Base-by-base conservation (phyloP, 208 protist genomes). In the Borovskyia barvae region DNA sequence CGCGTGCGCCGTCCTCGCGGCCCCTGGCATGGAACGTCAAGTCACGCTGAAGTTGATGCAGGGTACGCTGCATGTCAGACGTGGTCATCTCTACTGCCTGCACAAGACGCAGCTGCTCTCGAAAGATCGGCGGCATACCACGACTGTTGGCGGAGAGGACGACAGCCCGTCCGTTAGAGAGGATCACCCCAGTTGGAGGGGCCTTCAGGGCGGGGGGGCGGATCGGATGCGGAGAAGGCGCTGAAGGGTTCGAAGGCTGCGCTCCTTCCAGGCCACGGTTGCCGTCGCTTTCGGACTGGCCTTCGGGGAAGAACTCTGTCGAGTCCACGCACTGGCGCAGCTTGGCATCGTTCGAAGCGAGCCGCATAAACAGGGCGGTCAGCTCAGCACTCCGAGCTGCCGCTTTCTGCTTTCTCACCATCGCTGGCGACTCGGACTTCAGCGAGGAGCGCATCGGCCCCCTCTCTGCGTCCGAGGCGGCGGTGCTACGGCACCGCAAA, bases 71-170 rank as follows among this genome's bases (percentile, higher is more conserved):
- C 22, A 87, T 37, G 29, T 58, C 53, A 0, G 20, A 45, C 25
- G 79, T 51, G 5, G 66, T 36, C 12, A 9, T 17, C 9, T 80
- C 75, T 33, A 85, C 72, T 5, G 43, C 48, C 24, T 35, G 33
- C 17, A 66, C 19, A 9, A 66, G 66, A 15, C 51, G 43, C 32
- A 68, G 59, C 43, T 86, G 78, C 53, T 92, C 78, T 0, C 26
- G 35, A 40, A 92, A 92, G 9, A 80, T 54, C 2, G 66, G 45
- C 2, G 85, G 80, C 8, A 87, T 63, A 0, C 68, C 70, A 17
- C 78, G 67, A 17, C 62, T 75, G 22, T 51, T 60, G 5, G 75
- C 55, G 9, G 77, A 80, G 14, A 76, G 52, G 1, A 64, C 48
- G 9, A 73, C 49, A 1, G 62, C 41, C 8, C 59, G 33, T 17